Evolutionary conservation across 75 land plant genomes (phyloP).

Genomic region (Selaginella tamariscina): DNA sequence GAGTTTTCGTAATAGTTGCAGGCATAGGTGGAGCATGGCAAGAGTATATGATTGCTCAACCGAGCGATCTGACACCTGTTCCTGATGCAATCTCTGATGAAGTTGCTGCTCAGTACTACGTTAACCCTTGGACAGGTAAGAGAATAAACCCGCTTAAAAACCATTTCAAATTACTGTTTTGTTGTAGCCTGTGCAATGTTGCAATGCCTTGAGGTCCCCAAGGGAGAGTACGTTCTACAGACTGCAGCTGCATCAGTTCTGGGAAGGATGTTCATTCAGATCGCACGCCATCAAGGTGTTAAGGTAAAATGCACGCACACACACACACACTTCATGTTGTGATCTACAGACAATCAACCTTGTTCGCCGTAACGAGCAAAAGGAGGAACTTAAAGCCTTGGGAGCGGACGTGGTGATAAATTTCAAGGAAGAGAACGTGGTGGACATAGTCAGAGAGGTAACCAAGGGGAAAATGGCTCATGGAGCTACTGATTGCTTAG

Average conservation of each 20-base stretch:
- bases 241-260: not conserved
- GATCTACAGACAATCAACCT: conserved; percentile 17
- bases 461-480: conserved; percentile 12
- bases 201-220: conserved; percentile 10
- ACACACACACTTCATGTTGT: not conserved
- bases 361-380: conserved; percentile 18
- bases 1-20: conserved; percentile 24
- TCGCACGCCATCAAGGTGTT: conserved; percentile 15
- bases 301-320: not conserved
- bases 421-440: not conserved
- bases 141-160: too few species aligned
- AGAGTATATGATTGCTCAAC: conserved; percentile 15
- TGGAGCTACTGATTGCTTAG: conserved; percentile 11
- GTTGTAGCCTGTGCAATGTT: not conserved
- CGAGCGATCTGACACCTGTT: conserved; percentile 5
- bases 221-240: not conserved
- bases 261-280: conserved; percentile 14
- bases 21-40: conserved; percentile 27
- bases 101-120: conserved; percentile 20
- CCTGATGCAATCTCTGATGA: conserved; percentile 22
- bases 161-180: too few species aligned
- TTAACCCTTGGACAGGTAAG: conserved; percentile 25
- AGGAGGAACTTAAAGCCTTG: conserved; percentile 16
- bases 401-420: not conserved
- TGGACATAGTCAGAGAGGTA: conserved; percentile 9